These are phyloP conservation scores for Botryosphaeria agaves DNA, from an alignment of 2,329 filamentous ascomycete genomes.

Conservation along the genomic window DNA sequence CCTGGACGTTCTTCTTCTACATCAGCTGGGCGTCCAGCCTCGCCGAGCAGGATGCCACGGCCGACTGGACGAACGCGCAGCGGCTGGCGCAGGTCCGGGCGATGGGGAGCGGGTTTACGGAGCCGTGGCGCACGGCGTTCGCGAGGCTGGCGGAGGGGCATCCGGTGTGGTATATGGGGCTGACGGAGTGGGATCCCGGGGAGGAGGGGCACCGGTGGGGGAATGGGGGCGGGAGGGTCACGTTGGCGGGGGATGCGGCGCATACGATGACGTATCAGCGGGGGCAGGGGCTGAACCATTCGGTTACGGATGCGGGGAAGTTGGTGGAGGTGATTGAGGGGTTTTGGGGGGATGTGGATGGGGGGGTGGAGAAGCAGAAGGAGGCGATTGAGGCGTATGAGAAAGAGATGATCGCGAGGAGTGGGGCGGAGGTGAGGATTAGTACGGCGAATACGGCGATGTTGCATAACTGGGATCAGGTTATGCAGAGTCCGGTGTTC, in stretches of 20 bases:
- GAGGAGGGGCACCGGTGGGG: conserved; percentile 14
- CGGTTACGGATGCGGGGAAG: too few relatives aligned
- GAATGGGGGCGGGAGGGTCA: conserved; percentile 18
- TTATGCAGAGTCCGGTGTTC: conserved; percentile 16
- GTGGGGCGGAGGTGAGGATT: conserved; percentile 15
- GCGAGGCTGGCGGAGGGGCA: conserved; percentile 16
- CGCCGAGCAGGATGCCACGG: conserved; percentile 21
- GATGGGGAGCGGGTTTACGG: conserved; percentile 19
- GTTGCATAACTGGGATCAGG: conserved; percentile 19
- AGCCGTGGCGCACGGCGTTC: conserved; percentile 25
- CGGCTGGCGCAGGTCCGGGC: conserved; percentile 23
- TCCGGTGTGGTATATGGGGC: conserved; percentile 15
- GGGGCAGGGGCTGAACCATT: too few relatives aligned
- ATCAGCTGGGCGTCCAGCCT: conserved; percentile 24
- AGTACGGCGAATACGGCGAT: conserved; percentile 15
- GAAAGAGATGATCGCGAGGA: conserved; percentile 23
- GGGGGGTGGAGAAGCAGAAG: too few relatives aligned
- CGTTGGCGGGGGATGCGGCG: conserved; percentile 21
- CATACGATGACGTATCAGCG: conserved; percentile 24
- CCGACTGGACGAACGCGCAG: conserved; percentile 16
- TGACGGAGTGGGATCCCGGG: conserved; percentile 19
- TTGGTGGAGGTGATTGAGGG: too few relatives aligned
- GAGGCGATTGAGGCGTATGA: conserved; percentile 23
- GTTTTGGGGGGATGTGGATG: too few relatives aligned
- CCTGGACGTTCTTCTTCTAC: conserved; percentile 31